Conservation (phyloP, 768 basidiomycete genomes). For the Hirschioporus abietinus region DNA sequence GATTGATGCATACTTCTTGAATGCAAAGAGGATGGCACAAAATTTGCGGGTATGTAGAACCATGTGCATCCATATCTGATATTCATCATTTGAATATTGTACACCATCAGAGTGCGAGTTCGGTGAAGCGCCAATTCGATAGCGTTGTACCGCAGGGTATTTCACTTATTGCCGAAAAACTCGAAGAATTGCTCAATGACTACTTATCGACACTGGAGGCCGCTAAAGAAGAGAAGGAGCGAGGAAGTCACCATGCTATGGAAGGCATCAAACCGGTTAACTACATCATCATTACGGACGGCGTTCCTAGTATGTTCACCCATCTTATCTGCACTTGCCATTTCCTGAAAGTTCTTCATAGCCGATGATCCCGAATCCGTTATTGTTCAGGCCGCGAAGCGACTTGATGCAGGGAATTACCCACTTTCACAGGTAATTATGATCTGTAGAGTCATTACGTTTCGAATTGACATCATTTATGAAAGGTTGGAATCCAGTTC, state of each 20-base stretch:
- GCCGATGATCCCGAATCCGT: conserved; percentile 47
- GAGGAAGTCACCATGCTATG: conserved; percentile 8
- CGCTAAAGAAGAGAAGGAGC: neutral
- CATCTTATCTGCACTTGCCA: neutral
- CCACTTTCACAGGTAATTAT: conserved; percentile 46
- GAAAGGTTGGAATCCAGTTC: conserved; percentile 58
- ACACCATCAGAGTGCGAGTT: conserved; percentile 28
- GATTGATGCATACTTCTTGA: conserved; percentile 60
- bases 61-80: neutral
- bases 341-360: conserved; percentile 16
- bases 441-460: neutral
- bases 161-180: conserved; percentile 40
- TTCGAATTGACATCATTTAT: conserved; percentile 6
- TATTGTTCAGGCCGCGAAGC: conserved; percentile 40
- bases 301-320: conserved; percentile 44
- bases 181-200: conserved; percentile 33
- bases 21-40: conserved; percentile 20
- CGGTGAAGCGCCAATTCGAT: conserved; percentile 38
- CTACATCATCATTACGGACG: conserved; percentile 59
- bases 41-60: conserved; percentile 33
- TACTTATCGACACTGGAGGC: conserved; percentile 21
- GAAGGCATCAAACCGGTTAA: conserved; percentile 46
- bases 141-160: conserved; percentile 37
- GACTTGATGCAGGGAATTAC: conserved; percentile 46
- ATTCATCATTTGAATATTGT: neutral